These are phyloP conservation scores for Nevesoporus exiguus DNA, from an alignment of 768 basidiomycete species.

Conservation along the genomic window DNA sequence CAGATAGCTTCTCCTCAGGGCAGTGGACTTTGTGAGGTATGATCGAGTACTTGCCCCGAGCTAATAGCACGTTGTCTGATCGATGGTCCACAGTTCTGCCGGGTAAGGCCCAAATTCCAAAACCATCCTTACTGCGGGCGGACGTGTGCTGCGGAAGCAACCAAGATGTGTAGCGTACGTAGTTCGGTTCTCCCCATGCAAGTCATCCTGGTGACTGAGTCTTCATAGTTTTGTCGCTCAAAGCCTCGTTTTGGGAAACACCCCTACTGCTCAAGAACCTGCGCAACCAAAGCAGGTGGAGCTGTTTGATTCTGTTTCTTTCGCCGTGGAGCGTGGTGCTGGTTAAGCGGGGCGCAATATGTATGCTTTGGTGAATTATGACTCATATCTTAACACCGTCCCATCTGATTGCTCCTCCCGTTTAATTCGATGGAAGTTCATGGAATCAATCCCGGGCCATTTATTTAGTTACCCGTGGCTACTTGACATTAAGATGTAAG, in stretches of 20 bases:
- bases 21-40: conserved; percentile 30
- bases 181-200: neutral
- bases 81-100: conserved; percentile 40
- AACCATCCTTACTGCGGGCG: conserved; percentile 62
- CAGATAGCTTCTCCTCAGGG: conserved; percentile 8
- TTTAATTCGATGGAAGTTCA: neutral
- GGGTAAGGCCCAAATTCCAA: conserved; percentile 56
- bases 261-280: conserved; percentile 33
- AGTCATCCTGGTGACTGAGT: conserved; percentile 6
- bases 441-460: neutral
- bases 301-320: conserved; percentile 6
- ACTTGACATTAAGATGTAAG: neutral
- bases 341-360: neutral
- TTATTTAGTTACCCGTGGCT: neutral
- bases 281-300: conserved; percentile 25
- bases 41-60: neutral
- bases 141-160: conserved; percentile 53
- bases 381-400: conserved; percentile 16
- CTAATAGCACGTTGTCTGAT: conserved; percentile 1
- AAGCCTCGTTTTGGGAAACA: conserved; percentile 34
- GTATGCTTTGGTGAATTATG: conserved; percentile 17
- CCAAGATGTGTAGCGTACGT: conserved; percentile 29
- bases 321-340: neutral
- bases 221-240: conserved; percentile 25
- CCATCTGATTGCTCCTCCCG: neutral